Conservation (phyloP, 108 stramenopile species). For the Cyclostephanos tholiformis region DNA sequence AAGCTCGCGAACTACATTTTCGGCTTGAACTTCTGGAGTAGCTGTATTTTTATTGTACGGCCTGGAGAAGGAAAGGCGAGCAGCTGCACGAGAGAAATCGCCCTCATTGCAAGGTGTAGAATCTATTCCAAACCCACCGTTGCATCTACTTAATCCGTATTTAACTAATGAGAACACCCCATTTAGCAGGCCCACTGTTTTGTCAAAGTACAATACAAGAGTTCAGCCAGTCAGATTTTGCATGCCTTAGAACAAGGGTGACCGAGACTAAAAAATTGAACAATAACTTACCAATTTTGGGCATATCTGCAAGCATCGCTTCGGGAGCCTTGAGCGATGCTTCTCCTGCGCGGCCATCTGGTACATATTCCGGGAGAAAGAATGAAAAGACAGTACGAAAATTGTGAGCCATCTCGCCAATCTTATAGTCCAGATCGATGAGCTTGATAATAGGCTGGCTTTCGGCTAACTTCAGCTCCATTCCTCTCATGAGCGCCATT, state of each 20-base stretch:
- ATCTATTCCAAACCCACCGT: slow-evolving; percentile 46
- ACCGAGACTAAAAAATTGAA: background rate
- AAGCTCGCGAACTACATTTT: slow-evolving; percentile 36
- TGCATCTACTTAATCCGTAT: slow-evolving; percentile 55
- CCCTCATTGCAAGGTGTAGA: slow-evolving; percentile 25
- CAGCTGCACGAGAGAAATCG: slow-evolving; percentile 21
- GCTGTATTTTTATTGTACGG: slow-evolving; percentile 20
- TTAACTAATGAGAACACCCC: slow-evolving; percentile 55
- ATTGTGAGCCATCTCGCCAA: slow-evolving; percentile 55
- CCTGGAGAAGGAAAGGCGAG: slow-evolving; percentile 31
- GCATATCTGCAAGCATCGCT: slow-evolving; percentile 41
- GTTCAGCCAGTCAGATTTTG: background rate
- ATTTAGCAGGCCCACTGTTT: slow-evolving; percentile 41
- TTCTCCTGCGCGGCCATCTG: slow-evolving; percentile 37
- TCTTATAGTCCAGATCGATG: slow-evolving; percentile 31
- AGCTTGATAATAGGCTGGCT: slow-evolving; percentile 37
- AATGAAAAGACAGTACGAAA: slow-evolving; percentile 62
- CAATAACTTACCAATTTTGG: slow-evolving; percentile 35
- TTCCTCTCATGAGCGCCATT: slow-evolving; percentile 53
- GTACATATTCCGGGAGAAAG: slow-evolving; percentile 56
- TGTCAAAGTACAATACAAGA: background rate
- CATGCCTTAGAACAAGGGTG: background rate
- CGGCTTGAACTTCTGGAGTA: slow-evolving; percentile 30
- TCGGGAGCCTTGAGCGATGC: slow-evolving; percentile 48
- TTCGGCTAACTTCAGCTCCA: slow-evolving; percentile 42